A percentile compares a stretch with the other conserved stretches of the same genome.
phyloP scores from a whole-genome alignment of 139 green algal species.

The Deuterostichococcus epilithicus region DNA sequence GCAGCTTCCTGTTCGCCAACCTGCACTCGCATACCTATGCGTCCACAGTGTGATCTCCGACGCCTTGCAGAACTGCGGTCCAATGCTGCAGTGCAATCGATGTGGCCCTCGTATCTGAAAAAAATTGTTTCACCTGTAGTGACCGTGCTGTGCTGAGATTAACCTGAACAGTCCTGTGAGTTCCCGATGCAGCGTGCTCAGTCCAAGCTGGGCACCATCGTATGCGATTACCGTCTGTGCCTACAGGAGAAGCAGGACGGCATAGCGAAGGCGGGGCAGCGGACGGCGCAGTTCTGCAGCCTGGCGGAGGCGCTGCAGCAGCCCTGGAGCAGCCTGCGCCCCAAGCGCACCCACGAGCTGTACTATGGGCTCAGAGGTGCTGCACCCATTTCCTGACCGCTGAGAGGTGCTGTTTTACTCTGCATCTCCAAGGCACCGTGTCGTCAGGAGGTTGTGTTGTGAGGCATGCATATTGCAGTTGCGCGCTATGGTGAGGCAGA shows the following conservation, averaged over 20 bases:
- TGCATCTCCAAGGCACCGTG: too few species aligned
- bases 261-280: background rate
- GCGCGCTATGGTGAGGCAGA: too few species aligned
- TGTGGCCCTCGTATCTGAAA: too few species aligned
- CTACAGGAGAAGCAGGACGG: conserved; percentile 15
- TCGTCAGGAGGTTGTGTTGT: background rate
- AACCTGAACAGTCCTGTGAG: background rate
- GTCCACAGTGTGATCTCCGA: conserved; percentile 27
- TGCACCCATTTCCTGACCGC: background rate
- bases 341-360: conserved; percentile 26
- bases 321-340: conserved; percentile 6
- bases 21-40: conserved; percentile 58
- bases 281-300: conserved; percentile 3
- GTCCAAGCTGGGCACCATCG: background rate
- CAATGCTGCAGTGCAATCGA: too few species aligned
- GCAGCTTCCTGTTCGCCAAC: conserved; percentile 68
- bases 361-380: conserved; percentile 34
- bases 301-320: conserved; percentile 15
- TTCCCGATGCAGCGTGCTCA: conserved; percentile 1
- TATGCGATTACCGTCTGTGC: background rate
- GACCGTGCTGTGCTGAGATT: background rate
- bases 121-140: background rate
- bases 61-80: too few species aligned
- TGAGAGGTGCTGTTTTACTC: background rate
- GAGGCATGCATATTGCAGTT: too few species aligned